Base-by-base conservation (phyloP, 495 filamentous ascomycete genomes). In the Sphaerosporella brunnea region DNA sequence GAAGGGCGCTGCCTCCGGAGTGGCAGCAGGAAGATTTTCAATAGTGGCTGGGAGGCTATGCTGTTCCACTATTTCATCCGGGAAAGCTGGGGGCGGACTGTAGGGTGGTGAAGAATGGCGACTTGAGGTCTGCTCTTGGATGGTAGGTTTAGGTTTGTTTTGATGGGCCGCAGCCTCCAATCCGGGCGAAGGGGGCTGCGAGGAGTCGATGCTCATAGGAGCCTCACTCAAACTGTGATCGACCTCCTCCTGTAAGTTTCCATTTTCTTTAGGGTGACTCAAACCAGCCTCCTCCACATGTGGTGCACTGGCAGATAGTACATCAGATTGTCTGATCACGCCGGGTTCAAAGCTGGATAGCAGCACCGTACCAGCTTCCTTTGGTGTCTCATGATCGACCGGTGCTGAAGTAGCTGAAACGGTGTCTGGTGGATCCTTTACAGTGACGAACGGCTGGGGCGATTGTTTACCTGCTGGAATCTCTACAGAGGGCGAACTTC, bases 221-320 rank as follows among this genome's bases (percentile, higher is more conserved):
- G 50, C 46, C 47, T 56, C 55, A 26, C 41, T 50, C 36, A 41
- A 30, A 38, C 48, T 41, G 8, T 47, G 45, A 23, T 58, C 55
- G 19, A 42, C 26, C 38, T 58, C 47, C 4, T 49, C 55, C 28
- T 58, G 50, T 21, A 54, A 48, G 26, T 45, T 46, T 15, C 24
- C 49, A 16, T 47, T 30, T 34, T 53, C 54, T 43, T 18, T 13
- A n/a, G 34, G 26, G 35, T 49, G 32, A 2, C 18, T 10, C 7
- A 24, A 36, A 13, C 19, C 39, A 23, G n/a, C n/a, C n/a, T n/a
- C n/a, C n/a, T 24, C 24, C 24, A 11, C 20, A 9, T 44, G 38
- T 16, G 36, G 46, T 9, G 26, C 9, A 16, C 23, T 42, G 10
- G 0, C 23, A 5, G 19, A 9, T 25, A 36, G 51, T 32, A 34